Evolutionary conservation across 257 asterid species (phyloP), one percentile per base, ranked within the genome.

Genomic region (Gentiana straminea): DNA sequence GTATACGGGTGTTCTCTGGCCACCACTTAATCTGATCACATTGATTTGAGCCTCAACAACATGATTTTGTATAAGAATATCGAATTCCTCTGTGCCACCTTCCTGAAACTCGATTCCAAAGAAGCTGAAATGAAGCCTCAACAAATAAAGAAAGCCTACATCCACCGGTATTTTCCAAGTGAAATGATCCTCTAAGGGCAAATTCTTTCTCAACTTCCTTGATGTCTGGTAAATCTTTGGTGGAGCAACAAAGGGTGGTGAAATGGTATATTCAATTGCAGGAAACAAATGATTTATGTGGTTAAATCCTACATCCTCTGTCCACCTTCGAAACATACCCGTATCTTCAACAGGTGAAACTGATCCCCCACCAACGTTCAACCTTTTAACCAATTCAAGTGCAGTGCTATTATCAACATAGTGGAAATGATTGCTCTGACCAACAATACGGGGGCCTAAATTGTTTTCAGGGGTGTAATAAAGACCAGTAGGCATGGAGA

Each of bases 161-260:
- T 59, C 52, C 9, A 60, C 4, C 2, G 57, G 51, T 46, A 66
- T 15, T 36, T 59, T 58, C 57, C 55, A 64, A 3, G 51, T 37
- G 8, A 55, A 39, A 11, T n/a, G 38, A 39, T 33, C 24, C 10
- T 49, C 4, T 38, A 5, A 11, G 13, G 36, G 49, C 43, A n/a
- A 8, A 13, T 13, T 34, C 33, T 36, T 15, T 41, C 49, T 15
- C 10, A 12, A 1, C 49, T 50, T 49, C 68, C 68, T 55, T 3
- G 68, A 64, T 0, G 68, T 56, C 56, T 56, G 61, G 62, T 55
- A 64, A 4, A 64, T 10, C 41, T 49, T 64, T 9, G 33, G 49
- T 0, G 62, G 68, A 4, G 61, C 62, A 33, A 58, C 7, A 54
- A 35, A 64, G 37, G 13, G 55, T 32, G 37, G 33, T 24, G 24